These are phyloP conservation scores for Tylopilus felleus DNA, from an alignment of 768 basidiomycete species.

Conservation along the genomic window DNA sequence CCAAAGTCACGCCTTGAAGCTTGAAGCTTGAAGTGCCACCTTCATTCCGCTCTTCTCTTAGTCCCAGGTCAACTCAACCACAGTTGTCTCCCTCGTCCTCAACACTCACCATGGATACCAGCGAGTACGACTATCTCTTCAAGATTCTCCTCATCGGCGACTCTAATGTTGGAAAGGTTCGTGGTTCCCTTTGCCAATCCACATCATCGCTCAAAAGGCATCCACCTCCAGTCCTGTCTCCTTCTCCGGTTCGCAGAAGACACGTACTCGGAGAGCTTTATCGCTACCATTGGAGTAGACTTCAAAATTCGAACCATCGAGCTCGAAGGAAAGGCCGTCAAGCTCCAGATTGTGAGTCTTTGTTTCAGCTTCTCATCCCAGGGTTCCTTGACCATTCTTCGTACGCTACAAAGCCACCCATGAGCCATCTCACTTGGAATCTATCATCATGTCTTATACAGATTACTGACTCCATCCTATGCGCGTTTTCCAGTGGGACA, in stretches of 20 bases:
- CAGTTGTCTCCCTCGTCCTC: conserved; percentile 13
- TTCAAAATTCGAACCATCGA: conserved; percentile 99
- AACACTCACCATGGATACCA: conserved; percentile 69
- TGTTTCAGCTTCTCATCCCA: conserved; percentile 1
- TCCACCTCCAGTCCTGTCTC: conserved; percentile 73
- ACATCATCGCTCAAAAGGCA: conserved; percentile 22
- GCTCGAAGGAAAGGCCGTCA: conserved; percentile 96
- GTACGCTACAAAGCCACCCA: neutral
- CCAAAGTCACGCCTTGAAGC: no score
- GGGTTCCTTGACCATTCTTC: neutral
- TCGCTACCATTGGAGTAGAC: conserved; percentile 97
- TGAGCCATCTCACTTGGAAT: neutral
- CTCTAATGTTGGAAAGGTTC: conserved; percentile 91
- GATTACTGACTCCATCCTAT: conserved; percentile 18
- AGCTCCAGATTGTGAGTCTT: conserved; percentile 89
- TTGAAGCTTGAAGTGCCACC: no score
- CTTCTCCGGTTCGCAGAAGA: conserved; percentile 94
- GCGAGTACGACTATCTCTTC: conserved; percentile 95
- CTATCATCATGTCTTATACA: neutral
- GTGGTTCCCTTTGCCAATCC: conserved; percentile 23
- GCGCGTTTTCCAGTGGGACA: conserved; percentile 72
- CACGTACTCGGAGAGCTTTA: conserved; percentile 96
- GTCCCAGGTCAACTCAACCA: conserved; percentile 26
- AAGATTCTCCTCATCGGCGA: conserved; percentile 94
- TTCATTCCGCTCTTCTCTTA: conserved; percentile 37